phyloP scores from a whole-genome alignment of 2,329 filamentous ascomycete species.

The Trichothecium sympodiale region DNA sequence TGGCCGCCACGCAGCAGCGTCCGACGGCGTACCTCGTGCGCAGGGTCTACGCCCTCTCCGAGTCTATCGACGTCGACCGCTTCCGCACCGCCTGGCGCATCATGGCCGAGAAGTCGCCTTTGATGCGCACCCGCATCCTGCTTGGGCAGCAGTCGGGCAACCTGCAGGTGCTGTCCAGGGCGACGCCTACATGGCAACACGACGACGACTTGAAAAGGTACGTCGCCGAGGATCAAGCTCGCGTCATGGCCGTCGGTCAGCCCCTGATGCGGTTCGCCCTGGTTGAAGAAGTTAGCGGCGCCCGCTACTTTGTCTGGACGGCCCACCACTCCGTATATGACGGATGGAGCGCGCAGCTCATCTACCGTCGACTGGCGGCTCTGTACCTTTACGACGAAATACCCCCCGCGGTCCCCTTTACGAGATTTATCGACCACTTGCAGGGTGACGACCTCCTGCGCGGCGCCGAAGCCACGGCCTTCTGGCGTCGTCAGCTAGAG shows the following conservation, averaged over 20 bases:
- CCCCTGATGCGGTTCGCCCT: slow-evolving; percentile 3
- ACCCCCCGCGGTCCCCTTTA: slow-evolving; percentile 3
- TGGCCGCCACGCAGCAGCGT: slow-evolving; percentile 5
- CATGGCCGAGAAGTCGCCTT: not conserved
- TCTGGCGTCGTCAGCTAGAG: slow-evolving; percentile 3
- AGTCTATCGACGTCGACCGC: slow-evolving; percentile 1
- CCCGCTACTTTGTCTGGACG: slow-evolving; percentile 7
- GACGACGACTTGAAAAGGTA: slow-evolving; percentile 3
- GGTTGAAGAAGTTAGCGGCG: not conserved
- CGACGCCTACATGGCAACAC: slow-evolving; percentile 2
- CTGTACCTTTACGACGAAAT: slow-evolving; percentile 1
- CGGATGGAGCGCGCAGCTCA: slow-evolving; percentile 6
- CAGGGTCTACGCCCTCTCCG: slow-evolving; percentile 2
- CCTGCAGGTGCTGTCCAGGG: slow-evolving; percentile 3
- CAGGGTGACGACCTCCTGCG: slow-evolving; percentile 1
- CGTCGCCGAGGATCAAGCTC: slow-evolving; percentile 2
- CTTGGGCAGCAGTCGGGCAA: slow-evolving; percentile 1
- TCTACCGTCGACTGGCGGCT: slow-evolving; percentile 3
- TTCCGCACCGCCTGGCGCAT: slow-evolving; percentile 3
- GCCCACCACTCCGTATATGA: slow-evolving; percentile 11
- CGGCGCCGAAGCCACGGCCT: slow-evolving; percentile 1
- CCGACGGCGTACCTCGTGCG: slow-evolving; percentile 5
- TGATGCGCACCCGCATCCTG: slow-evolving; percentile 6
- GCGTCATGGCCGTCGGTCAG: slow-evolving; percentile 2
- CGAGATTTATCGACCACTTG: slow-evolving; percentile 2